phyloP scores from a whole-genome alignment of 1,284 basidiomycete genomes.

The Trichosporon inkin region DNA sequence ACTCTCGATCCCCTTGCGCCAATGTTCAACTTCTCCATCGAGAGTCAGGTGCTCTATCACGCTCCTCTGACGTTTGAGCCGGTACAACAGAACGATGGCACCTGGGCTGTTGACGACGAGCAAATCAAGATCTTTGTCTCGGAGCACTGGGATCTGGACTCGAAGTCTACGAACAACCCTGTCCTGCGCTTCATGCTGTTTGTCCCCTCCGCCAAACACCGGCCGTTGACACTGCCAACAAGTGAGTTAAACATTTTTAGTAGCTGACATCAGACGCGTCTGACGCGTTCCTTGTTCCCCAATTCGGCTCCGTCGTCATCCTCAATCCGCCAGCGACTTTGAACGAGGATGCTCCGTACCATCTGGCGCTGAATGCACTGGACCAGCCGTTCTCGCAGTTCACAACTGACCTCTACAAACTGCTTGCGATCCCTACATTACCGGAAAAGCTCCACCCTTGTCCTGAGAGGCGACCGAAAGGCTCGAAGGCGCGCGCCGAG shows the following conservation, averaged over 20 bases:
- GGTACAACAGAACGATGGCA: slow-evolving; percentile 35
- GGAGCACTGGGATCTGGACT: slow-evolving; percentile 80
- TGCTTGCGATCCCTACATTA: slow-evolving; percentile 72
- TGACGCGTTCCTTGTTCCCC: slow-evolving; percentile 74
- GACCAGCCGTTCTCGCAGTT: slow-evolving; percentile 66
- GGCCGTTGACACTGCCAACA: slow-evolving; percentile 61
- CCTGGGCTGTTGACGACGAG: slow-evolving; percentile 66
- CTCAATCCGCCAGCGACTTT: slow-evolving; percentile 57
- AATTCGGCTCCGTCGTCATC: slow-evolving; percentile 89
- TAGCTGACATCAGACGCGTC: slow-evolving; percentile 24
- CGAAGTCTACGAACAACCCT: slow-evolving; percentile 68
- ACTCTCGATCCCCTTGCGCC: slow-evolving; percentile 59
- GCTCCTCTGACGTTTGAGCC: slow-evolving; percentile 78
- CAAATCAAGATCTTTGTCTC: slow-evolving; percentile 86
- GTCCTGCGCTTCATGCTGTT: slow-evolving; percentile 91
- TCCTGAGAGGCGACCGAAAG: slow-evolving; percentile 8
- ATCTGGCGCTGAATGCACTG: slow-evolving; percentile 49
- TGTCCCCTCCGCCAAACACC: slow-evolving; percentile 65
- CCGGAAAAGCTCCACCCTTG: slow-evolving; percentile 47
- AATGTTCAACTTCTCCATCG: slow-evolving; percentile 85
- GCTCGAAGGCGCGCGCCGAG: neutral
- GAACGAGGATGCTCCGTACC: slow-evolving; percentile 20
- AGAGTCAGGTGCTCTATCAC: slow-evolving; percentile 89
- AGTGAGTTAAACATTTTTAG: neutral
- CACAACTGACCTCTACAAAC: slow-evolving; percentile 64